Percentiles rank a stretch among this genome's conserved stretches.
These are phyloP conservation scores for Coemansia guatemalensis DNA, from an alignment of 192 early-diverging fungal species.

Conservation along the genomic window DNA sequence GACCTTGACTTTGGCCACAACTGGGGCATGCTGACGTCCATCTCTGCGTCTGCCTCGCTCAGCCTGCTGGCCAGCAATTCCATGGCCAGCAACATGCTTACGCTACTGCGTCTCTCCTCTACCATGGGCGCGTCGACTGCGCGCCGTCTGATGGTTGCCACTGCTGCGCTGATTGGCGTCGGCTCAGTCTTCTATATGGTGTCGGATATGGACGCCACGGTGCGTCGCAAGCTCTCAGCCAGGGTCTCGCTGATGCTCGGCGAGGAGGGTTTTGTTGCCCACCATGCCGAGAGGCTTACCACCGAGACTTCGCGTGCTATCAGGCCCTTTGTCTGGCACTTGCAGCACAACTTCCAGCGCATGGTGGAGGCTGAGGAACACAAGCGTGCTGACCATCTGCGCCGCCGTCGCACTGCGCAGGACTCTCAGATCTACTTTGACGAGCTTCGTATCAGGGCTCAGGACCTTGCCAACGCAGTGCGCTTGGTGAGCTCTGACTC, in stretches of 20 bases:
- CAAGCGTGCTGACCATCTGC: slow-evolving; percentile 59
- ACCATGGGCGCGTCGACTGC: slow-evolving; percentile 37
- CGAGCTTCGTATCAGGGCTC: slow-evolving; percentile 59
- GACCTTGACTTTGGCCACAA: slow-evolving; percentile 62
- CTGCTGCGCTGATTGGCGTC: slow-evolving; percentile 43
- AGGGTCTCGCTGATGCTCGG: slow-evolving; percentile 53
- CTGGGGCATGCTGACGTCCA: slow-evolving; percentile 58
- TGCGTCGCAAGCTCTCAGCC: slow-evolving; percentile 69
- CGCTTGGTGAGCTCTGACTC: slow-evolving; percentile 25
- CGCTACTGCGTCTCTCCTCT: slow-evolving; percentile 44
- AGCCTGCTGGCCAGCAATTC: slow-evolving; percentile 50
- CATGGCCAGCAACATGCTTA: slow-evolving; percentile 30
- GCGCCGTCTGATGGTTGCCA: slow-evolving; percentile 47
- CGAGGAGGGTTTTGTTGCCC: slow-evolving; percentile 58
- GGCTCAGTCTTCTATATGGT: slow-evolving; percentile 65
- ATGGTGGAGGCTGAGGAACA: slow-evolving; percentile 73
- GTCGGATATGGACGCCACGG: slow-evolving; percentile 66
- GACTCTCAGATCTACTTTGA: slow-evolving; percentile 69
- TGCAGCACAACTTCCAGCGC: slow-evolving; percentile 68
- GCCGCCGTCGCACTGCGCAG: slow-evolving; percentile 58
- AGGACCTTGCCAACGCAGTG: slow-evolving; percentile 56
- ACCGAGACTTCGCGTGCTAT: slow-evolving; percentile 64
- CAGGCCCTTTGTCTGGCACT: slow-evolving; percentile 68
- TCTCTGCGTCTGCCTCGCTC: slow-evolving; percentile 56
- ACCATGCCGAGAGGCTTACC: slow-evolving; percentile 63